Percentiles rank a stretch among this genome's conserved stretches.
Evolutionary conservation across 768 basidiomycete species (phyloP).

Genomic region (Infundibulicybe gibba): DNA sequence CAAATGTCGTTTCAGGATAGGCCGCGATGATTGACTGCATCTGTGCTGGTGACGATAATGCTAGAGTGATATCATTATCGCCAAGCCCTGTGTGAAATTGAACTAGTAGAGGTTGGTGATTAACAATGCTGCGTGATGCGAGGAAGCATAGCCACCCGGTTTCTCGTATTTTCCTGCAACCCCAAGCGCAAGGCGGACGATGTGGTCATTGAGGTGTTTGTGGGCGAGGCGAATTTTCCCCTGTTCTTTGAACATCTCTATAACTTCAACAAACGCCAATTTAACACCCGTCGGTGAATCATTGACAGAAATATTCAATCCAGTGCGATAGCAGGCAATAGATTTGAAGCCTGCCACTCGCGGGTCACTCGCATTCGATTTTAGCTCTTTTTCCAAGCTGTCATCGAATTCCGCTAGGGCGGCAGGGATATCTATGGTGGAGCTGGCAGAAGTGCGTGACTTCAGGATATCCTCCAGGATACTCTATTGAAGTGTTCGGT

Average conservation of each 20-base stretch:
- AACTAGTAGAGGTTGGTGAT: conserved; percentile 36
- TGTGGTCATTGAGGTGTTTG: conserved; percentile 63
- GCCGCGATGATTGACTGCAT: conserved; percentile 68
- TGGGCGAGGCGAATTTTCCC: conserved; percentile 49
- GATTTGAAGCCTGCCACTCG: conserved; percentile 73
- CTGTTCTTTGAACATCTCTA: conserved; percentile 28
- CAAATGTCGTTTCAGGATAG: conserved; percentile 55
- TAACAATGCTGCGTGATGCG: not conserved
- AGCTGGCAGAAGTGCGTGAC: conserved; percentile 9
- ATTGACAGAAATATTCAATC: conserved; percentile 47
- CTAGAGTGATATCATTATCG: conserved; percentile 64
- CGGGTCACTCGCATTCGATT: conserved; percentile 32
- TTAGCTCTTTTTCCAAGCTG: conserved; percentile 32
- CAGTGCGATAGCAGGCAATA: conserved; percentile 74
- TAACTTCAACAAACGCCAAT: conserved; percentile 26
- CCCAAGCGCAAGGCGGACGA: conserved; percentile 53
- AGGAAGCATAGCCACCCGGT: conserved; percentile 44
- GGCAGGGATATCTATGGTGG: conserved; percentile 9
- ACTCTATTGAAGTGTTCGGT: conserved; percentile 16
- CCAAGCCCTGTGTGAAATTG: conserved; percentile 86
- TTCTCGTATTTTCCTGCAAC: conserved; percentile 50
- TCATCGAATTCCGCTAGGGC: conserved; percentile 27
- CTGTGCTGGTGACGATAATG: conserved; percentile 57
- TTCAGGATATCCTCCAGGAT: conserved; percentile 26
- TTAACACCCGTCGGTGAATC: conserved; percentile 20